Conservation (phyloP, 139 green algal species). For the Chlamydomonas schloesseri region DNA sequence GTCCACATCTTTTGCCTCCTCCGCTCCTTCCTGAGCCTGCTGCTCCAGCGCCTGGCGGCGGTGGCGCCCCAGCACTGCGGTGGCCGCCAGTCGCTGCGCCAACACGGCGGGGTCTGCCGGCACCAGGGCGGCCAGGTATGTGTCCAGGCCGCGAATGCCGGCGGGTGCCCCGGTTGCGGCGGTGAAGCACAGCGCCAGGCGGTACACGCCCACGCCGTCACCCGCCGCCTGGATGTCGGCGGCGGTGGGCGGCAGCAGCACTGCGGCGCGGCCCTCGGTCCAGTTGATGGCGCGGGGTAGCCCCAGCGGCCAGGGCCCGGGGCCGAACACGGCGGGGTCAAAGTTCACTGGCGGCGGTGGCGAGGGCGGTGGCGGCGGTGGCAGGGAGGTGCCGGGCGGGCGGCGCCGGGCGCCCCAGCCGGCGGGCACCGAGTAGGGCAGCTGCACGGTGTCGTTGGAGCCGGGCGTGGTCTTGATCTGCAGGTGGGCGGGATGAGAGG, state of each 20-base stretch:
- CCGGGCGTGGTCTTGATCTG: background rate
- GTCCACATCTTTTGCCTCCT: background rate
- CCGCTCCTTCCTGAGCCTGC: too few species aligned
- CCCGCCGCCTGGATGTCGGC: background rate
- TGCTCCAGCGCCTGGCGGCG: too few species aligned
- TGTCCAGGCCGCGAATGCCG: background rate
- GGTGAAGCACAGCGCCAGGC: conserved; percentile 16
- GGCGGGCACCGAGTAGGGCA: background rate
- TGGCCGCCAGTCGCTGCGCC: background rate
- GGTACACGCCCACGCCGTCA: background rate
- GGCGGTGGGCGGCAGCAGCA: background rate
- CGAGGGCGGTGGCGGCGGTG: background rate
- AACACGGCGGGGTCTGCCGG: background rate
- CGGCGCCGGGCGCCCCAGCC: background rate
- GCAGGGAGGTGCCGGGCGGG: background rate
- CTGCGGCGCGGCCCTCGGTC: background rate
- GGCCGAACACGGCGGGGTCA: background rate
- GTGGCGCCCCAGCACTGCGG: background rate
- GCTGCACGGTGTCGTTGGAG: background rate
- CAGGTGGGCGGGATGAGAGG: background rate
- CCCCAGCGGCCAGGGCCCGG: conserved; percentile 3
- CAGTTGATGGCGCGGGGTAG: background rate
- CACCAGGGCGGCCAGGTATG: background rate
- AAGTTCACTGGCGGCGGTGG: background rate
- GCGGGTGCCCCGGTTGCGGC: background rate